Evolutionary conservation across 2,329 filamentous ascomycete genomes (phyloP).

Genomic region (Fusarium bulbicola): DNA sequence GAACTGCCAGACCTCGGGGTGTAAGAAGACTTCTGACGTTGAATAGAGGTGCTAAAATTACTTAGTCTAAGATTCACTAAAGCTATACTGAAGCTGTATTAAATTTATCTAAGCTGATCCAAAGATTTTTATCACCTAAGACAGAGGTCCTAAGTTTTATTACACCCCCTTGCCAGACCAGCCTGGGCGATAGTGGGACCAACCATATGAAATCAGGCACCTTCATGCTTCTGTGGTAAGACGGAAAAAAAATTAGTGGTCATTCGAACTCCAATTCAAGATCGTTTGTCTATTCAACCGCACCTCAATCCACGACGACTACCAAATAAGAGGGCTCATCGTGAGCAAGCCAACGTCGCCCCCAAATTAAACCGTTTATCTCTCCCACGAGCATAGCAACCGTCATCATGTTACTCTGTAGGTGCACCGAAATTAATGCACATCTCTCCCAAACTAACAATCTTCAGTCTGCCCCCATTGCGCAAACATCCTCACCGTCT

Average conservation of each 20-base stretch:
- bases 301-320: background rate
- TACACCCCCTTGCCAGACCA: conserved; percentile 2
- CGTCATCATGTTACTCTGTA: conserved; percentile 73
- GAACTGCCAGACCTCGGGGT: conserved; percentile 3
- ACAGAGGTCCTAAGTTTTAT: no score
- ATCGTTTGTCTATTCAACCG: background rate
- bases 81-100: no score
- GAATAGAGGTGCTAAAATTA: no score
- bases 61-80: no score
- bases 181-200: conserved; percentile 15
- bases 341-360: background rate
- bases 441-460: conserved; percentile 15
- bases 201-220: conserved; percentile 17
- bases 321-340: background rate
- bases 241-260: conserved; percentile 3
- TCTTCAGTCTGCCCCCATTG: conserved; percentile 80
- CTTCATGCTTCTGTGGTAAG: background rate
- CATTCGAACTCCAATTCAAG: background rate
- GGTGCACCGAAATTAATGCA: conserved; percentile 26
- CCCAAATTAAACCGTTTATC: background rate
- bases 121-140: no score
- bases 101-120: no score
- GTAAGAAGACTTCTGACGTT: no score
- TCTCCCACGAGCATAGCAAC: background rate
- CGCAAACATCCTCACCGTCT: conserved; percentile 84